Conservation (phyloP, 352 stramenopile genomes). For the Blastocystis sp. region DNA sequence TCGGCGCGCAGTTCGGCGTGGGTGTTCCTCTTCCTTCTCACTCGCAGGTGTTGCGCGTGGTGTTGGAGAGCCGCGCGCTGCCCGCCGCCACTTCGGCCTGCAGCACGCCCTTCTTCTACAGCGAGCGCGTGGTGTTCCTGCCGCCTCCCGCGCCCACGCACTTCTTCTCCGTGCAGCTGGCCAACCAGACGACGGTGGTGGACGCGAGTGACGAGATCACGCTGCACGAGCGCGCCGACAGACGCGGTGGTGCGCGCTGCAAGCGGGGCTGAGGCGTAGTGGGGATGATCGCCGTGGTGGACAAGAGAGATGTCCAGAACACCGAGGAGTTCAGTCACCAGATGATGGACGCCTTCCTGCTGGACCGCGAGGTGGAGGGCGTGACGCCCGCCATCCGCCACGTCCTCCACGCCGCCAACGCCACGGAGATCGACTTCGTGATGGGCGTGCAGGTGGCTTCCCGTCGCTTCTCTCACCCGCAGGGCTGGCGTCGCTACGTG, state of each 20-base stretch:
- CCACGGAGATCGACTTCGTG: not conserved
- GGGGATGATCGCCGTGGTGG: not conserved
- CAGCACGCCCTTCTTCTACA: not conserved
- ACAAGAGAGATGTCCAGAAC: constrained; percentile 16
- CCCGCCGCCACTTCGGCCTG: not conserved
- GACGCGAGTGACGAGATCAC: not conserved
- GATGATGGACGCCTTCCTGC: constrained; percentile 31
- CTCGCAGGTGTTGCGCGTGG: not conserved
- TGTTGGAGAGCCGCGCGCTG: not conserved
- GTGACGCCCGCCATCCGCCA: not conserved
- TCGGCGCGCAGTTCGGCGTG: not conserved
- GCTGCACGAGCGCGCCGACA: not conserved
- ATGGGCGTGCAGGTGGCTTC: constrained; percentile 1
- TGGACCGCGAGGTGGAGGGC: not conserved
- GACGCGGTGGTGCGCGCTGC: not conserved
- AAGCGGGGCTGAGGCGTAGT: not conserved
- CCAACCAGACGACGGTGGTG: not conserved
- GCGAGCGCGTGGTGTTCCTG: not conserved
- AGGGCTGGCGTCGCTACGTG: constrained; percentile 19
- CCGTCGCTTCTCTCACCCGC: not conserved
- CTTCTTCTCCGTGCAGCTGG: not conserved
- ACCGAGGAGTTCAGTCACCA: not conserved
- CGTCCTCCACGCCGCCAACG: not conserved
- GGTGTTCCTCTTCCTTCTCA: not conserved
- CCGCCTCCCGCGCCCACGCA: not conserved